Base-by-base conservation (phyloP, 106 monocot genomes). In the Chionographis japonica region DNA sequence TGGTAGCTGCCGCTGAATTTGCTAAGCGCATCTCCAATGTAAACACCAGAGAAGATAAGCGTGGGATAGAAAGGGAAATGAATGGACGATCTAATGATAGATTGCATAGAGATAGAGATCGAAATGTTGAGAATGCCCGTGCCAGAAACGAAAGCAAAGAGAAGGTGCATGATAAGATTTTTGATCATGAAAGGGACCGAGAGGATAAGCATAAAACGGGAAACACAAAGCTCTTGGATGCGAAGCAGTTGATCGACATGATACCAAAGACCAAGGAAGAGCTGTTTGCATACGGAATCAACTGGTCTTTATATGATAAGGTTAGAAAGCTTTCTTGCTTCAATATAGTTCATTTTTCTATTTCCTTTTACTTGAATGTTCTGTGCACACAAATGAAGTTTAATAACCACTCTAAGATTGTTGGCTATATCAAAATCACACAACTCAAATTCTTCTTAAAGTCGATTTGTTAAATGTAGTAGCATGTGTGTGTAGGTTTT, bases 181-280 rank as follows among this genome's bases (percentile, higher is more conserved):
- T 37, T 64, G 83, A 83, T 27, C 16, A 79, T 59, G 84, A 86
- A 37, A 83, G 75, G 55, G 74, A 72, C 40, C 62, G 65, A 46
- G 87, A 85, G 57, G 88, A 85, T 52, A 91, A 78, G 63, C 75
- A 58, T 0, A 92, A 84, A 66, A 41, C 81, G 50, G 92, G 85
- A 61, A 98, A 79, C 54, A 89, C 73, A 74, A 98, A 98, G 67
- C 86, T 98, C 67, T 67, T 98, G 63, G 97, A 98, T 79, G 94
- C 97, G 54, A 98, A 98, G 56, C 97, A 98, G 61, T 77, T 98
- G 69, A 98, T 98, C 58, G 97, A 98, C 78, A 92, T 92, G 92
- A 98, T 98, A 41, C 97, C 97, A 17, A 89, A 85, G 82, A 98
- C 97, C 6, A 98, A 98, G 63, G 89, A 98, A 60, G 92, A 92